Conservation (phyloP, 768 basidiomycete species). For the Suillus alpinus region DNA sequence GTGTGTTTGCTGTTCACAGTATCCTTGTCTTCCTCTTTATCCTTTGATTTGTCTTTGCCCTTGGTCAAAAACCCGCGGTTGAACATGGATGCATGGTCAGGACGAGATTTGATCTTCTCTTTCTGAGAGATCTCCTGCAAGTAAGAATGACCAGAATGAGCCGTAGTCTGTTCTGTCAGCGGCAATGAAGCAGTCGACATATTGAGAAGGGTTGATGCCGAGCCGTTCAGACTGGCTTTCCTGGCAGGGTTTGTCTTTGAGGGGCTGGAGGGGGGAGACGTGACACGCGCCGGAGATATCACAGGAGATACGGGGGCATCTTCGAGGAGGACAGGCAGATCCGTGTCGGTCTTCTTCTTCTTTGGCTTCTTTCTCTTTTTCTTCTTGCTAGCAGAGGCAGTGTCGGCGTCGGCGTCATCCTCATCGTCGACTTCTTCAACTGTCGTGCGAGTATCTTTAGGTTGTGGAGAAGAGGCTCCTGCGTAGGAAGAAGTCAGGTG, state of each 20-base stretch:
- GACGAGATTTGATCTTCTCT: slow-evolving; percentile 69
- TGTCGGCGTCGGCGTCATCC: slow-evolving; percentile 37
- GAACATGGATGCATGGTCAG: slow-evolving; percentile 53
- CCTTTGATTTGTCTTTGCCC: slow-evolving; percentile 34
- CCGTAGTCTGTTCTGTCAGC: slow-evolving; percentile 43
- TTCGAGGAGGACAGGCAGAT: slow-evolving; percentile 22
- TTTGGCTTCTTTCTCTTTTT: slow-evolving; percentile 78
- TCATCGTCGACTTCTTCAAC: slow-evolving; percentile 77
- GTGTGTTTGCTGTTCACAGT: slow-evolving; percentile 39
- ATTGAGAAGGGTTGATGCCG: slow-evolving; percentile 19
- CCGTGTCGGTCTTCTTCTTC: slow-evolving; percentile 54
- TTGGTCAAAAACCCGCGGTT: slow-evolving; percentile 49
- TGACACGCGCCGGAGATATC: slow-evolving; percentile 7
- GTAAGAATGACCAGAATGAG: slow-evolving; percentile 73
- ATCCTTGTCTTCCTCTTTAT: slow-evolving; percentile 29
- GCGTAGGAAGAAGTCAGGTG: background rate
- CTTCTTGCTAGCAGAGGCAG: slow-evolving; percentile 42
- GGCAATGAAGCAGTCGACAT: slow-evolving; percentile 42
- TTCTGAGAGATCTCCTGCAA: slow-evolving; percentile 54
- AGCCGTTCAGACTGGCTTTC: slow-evolving; percentile 12
- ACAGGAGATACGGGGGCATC: slow-evolving; percentile 13
- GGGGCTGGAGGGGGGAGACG: slow-evolving; percentile 24
- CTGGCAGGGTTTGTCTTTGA: slow-evolving; percentile 11
- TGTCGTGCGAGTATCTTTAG: slow-evolving; percentile 41
- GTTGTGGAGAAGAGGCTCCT: slow-evolving; percentile 25